Percentiles rank a stretch among this genome's conserved stretches.
Conservation (phyloP, 2,329 filamentous ascomycete genomes). For the Beauveria varroae region DNA sequence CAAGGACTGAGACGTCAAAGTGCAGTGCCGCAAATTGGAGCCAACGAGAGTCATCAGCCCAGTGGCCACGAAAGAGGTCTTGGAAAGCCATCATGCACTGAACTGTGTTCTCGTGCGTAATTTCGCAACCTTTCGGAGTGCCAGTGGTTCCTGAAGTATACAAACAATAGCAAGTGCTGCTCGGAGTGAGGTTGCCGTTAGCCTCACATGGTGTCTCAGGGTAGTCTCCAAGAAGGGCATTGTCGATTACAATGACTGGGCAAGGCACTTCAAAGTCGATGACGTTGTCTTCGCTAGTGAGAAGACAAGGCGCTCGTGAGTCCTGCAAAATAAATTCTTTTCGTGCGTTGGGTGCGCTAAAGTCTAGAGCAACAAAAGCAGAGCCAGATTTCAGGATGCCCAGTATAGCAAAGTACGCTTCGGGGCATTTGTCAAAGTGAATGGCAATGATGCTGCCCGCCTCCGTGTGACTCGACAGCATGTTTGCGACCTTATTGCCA, state of each 20-base stretch:
- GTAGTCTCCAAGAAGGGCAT: slow-evolving; percentile 21
- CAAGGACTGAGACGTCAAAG: slow-evolving; percentile 87
- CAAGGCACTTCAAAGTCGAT: slow-evolving; percentile 28
- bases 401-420: slow-evolving; percentile 75
- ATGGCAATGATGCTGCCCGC: slow-evolving; percentile 62
- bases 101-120: slow-evolving; percentile 82
- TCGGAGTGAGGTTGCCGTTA: slow-evolving; percentile 21
- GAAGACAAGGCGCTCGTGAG: slow-evolving; percentile 55
- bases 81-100: slow-evolving; percentile 87
- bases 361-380: slow-evolving; percentile 74
- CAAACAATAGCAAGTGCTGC: slow-evolving; percentile 69
- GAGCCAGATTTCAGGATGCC: slow-evolving; percentile 78
- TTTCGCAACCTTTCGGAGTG: slow-evolving; percentile 77
- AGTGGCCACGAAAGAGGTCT: slow-evolving; percentile 66
- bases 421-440: slow-evolving; percentile 78
- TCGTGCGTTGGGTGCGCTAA: slow-evolving; percentile 61
- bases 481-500: slow-evolving; percentile 64
- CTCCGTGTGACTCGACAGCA: slow-evolving; percentile 44
- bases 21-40: slow-evolving; percentile 91
- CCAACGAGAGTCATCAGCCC: slow-evolving; percentile 69
- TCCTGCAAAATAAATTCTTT: slow-evolving; percentile 73
- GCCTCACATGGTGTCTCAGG: slow-evolving; percentile 14
- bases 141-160: slow-evolving; percentile 87
- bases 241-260: slow-evolving; percentile 26
- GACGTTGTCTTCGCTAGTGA: slow-evolving; percentile 39